Evolutionary conservation across 805 yeast species (phyloP), one percentile per base, ranked within the genome.

Genomic region (Saturnispora bothae): DNA sequence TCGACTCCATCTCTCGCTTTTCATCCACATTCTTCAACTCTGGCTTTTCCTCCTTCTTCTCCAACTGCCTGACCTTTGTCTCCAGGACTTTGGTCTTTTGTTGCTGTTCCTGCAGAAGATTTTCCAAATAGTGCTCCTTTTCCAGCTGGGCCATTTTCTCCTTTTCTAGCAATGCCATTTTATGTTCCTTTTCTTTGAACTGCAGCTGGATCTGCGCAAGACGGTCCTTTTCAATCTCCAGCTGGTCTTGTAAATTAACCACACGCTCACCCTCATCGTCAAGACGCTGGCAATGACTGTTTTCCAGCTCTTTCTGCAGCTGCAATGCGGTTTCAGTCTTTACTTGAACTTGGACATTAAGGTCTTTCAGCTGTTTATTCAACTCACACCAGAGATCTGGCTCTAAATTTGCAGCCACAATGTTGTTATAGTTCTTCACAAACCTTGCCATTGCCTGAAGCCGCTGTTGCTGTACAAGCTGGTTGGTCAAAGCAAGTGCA

Each of bases 391-490:
- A 33, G n/a, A 33, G 21, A 1, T 22, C 25, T 9, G 29, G 29
- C 16, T 8, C 23, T 8, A 20, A 26, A 32, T 22, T 20, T 4
- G 42, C 42, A 1, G 43, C 42, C 4, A 45, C 33, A 7, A 40
- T 43, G 19, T 47, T 44, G 10, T 59, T 68, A 47, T 76, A 82
- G 42, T 66, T 68, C 31, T 59, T 57, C 42, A 81, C 53, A 46
- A 78, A 80, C 18, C 57, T 61, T 26, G 73, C 75, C 30, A 82
- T 60, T 9, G 78, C 67, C 32, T 62, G 60, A 38, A 80, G 53
- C 41, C 75, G 67, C 45, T 71, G 63, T 46, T 68, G 75, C 48
- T 80, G 81, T 37, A 75, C 64, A 47, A 71, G 76, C 39, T 76
- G 75, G 44, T 70, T 64, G 36, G 75, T 67, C 15, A 82, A 58